Evolutionary conservation across 2,329 filamentous ascomycete genomes (phyloP).

Genomic region (Cryphonectria japonica): DNA sequence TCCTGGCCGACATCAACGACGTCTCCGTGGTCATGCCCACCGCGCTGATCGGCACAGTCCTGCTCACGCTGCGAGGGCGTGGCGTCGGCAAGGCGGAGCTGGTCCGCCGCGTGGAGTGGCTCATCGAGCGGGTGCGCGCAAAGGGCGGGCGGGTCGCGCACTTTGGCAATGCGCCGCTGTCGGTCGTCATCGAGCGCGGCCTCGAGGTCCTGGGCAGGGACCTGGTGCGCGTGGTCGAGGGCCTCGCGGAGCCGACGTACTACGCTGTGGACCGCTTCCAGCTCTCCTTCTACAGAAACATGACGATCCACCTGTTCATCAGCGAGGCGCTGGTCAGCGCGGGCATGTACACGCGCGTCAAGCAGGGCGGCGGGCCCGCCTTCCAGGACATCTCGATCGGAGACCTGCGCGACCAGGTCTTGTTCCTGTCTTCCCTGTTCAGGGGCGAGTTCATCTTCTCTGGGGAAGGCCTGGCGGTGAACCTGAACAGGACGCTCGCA

Average conservation of each 20-base stretch:
- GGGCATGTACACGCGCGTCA: conserved; percentile 88
- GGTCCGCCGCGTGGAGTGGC: conserved; percentile 86
- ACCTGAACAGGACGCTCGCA: conserved; percentile 77
- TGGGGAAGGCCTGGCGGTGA: conserved; percentile 77
- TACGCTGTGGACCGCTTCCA: conserved; percentile 97
- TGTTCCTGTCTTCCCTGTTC: conserved; percentile 92
- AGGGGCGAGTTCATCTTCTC: conserved; percentile 97
- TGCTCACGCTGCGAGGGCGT: conserved; percentile 87
- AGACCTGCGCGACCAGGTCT: conserved; percentile 76
- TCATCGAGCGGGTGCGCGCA: conserved; percentile 76
- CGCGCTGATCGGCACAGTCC: conserved; percentile 89
- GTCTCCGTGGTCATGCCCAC: conserved; percentile 99
- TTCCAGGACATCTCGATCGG: conserved; percentile 78
- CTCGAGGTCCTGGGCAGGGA: conserved; percentile 90
- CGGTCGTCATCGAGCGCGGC: conserved; percentile 83
- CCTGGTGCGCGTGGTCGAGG: conserved; percentile 78
- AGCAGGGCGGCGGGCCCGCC: conserved; percentile 82
- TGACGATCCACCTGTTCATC: conserved; percentile 98
- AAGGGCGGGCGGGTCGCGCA: conserved; percentile 94
- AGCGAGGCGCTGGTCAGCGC: conserved; percentile 88
- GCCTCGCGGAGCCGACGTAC: conserved; percentile 86
- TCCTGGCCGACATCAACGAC: conserved; percentile 91
- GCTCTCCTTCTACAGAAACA: conserved; percentile 96
- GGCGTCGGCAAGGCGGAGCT: conserved; percentile 89
- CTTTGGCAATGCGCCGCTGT: conserved; percentile 79